Evolutionary conservation across 1,139 yeast genomes (phyloP), one percentile per base, ranked within the genome.

Genomic region (Yamadazyma buinensis): DNA sequence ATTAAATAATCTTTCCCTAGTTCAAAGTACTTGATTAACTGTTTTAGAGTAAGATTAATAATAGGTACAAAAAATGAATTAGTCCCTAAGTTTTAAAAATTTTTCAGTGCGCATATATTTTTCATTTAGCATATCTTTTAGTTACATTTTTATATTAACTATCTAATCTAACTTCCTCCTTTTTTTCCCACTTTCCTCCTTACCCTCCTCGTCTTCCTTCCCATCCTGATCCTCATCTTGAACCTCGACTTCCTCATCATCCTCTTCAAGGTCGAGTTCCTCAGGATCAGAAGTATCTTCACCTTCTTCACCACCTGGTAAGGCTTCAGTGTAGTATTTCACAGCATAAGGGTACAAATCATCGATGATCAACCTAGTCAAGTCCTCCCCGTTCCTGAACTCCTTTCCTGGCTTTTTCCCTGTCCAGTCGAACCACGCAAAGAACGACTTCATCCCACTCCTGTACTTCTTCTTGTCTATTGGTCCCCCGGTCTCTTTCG

Each of bases 361-460:
- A 29, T 82, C 87, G 2, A 72, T 66, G 12, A 84, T 64, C 33
- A 83, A 59, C 30, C 76, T 61, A 1, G 90, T 78, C 42, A 84
- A 63, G 11, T 80, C 86, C 44, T 79, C 88, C 11, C 90, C 92
- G 42, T 70, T 67, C 43, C 88, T 71, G 49, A 76, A 82, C 49
- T 83, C 90, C 50, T 82, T 82, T 1, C 85, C 85, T 1, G 84
- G 82, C 47, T 78, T 80, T 33, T 54, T 54, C 1, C 90, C 92
- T 0, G 90, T 81, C 92, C 92, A 83, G 30, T 64, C 61, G 49
- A 82, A 82, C 77, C 84, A 83, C 3, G 86, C 77, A 54, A 82
- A 82, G 47, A 83, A 75, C 5, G 86, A 77, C 49, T 78, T 78
- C 87, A 81, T 81, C 3, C 88, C 88, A 20, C 67, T 49, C 39